These are phyloP conservation scores for Cordia subcordata DNA, from an alignment of 257 asterid species.

Conservation along the genomic window DNA sequence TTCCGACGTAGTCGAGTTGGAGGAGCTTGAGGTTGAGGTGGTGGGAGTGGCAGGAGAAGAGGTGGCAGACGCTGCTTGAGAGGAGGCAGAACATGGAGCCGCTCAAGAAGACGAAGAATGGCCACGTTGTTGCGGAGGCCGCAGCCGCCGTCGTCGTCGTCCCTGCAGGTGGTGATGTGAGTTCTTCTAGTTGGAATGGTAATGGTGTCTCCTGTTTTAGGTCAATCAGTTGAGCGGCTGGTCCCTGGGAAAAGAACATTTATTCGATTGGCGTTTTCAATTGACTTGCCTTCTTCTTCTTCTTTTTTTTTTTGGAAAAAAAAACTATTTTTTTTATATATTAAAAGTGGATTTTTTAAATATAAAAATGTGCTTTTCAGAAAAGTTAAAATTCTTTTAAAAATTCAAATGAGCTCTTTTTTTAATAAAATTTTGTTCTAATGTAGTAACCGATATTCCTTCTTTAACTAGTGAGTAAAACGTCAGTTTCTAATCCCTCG, in stretches of 20 bases:
- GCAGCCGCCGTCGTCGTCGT: slow-evolving; percentile 30
- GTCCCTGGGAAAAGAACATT: slow-evolving; percentile 39
- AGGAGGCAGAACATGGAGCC: slow-evolving; percentile 96
- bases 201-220: slow-evolving; percentile 44
- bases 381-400: too few species aligned
- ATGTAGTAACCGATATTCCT: too few species aligned
- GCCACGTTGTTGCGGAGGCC: slow-evolving; percentile 53
- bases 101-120: slow-evolving; percentile 64
- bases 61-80: slow-evolving; percentile 82
- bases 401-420: too few species aligned
- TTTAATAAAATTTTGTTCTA: too few species aligned
- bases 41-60: slow-evolving; percentile 79
- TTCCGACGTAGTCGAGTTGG: slow-evolving; percentile 83
- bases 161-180: slow-evolving; percentile 17
- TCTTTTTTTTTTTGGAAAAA: too few species aligned
- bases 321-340: too few species aligned
- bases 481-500: too few species aligned
- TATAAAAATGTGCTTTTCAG: too few species aligned
- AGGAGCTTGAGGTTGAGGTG: slow-evolving; percentile 43
- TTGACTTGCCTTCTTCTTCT: neutral
- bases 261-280: neutral
- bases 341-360: too few species aligned
- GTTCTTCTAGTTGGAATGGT: slow-evolving; percentile 27
- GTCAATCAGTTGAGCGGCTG: slow-evolving; percentile 39
- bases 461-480: too few species aligned